A percentile compares a stretch with the other conserved stretches of the same genome.
Evolutionary conservation across 371 early-diverging fungal species (phyloP).

Genomic region (Globomyces sp.): DNA sequence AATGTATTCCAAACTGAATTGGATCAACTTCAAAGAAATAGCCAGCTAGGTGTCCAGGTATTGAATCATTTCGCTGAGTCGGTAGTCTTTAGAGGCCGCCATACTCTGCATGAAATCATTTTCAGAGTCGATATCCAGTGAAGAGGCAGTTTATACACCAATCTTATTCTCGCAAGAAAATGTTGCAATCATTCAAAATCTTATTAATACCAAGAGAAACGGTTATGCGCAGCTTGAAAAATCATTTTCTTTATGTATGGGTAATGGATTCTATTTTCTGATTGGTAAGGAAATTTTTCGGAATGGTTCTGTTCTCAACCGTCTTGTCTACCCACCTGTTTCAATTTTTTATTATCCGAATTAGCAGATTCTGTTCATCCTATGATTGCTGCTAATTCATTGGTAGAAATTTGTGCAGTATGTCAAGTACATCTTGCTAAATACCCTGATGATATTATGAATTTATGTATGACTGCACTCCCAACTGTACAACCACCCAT

Average conservation of each 20-base stretch:
- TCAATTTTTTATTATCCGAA: conserved; percentile 17
- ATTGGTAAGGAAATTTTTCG: conserved; percentile 2
- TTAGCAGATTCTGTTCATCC: conserved; percentile 2
- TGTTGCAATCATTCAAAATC: conserved; percentile 3
- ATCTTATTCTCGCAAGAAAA: conserved; percentile 3
- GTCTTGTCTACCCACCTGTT: neutral
- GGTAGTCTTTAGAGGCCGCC: neutral
- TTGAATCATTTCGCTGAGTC: neutral
- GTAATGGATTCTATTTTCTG: neutral
- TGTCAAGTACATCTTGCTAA: conserved; percentile 12
- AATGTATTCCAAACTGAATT: neutral
- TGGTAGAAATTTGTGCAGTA: conserved; percentile 8
- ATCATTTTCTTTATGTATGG: neutral
- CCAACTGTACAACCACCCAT: neutral
- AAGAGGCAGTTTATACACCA: conserved; percentile 8
- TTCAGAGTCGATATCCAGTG: conserved; percentile 11
- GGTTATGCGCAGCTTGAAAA: neutral
- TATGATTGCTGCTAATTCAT: neutral
- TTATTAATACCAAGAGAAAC: neutral
- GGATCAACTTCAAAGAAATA: neutral
- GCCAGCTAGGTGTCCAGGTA: conserved; percentile 1
- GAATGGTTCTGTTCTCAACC: conserved; percentile 11
- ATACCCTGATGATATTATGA: conserved; percentile 11
- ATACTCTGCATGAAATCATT: conserved; percentile 7
- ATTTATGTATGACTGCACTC: conserved; percentile 5